Evolutionary conservation across 805 yeast species (phyloP), one percentile per base, ranked within the genome.

Genomic region (Starmerella davenportii): DNA sequence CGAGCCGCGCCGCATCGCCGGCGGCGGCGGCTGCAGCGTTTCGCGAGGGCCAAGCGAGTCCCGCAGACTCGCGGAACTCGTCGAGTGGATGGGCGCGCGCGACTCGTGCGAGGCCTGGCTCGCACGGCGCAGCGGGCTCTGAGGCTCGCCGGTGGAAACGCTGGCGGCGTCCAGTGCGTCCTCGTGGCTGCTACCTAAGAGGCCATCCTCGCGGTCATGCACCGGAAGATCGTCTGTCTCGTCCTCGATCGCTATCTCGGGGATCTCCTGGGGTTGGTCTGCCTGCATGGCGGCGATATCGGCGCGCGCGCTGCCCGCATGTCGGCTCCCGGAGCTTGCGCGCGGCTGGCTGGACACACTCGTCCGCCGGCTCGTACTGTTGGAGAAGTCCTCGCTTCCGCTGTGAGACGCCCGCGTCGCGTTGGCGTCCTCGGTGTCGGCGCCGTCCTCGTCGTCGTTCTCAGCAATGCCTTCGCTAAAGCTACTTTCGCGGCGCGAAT

Each of bases 391-490:
- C 4, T 13, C 25, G n/a, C n/a, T n/a, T n/a, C n/a, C n/a, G n/a
- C n/a, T n/a, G n/a, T n/a, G n/a, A 11, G 7, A 19, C 13, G 13
- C 23, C 25, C 13, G 32, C 13, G 14, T 8, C 13, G 7, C 14
- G 15, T 15, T n/a, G 21, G 8, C 16, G 11, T 4, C 27, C 19
- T 16, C 32, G 17, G n/a, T 25, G 16, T 9, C 37, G 32, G 21
- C 23, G 15, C 18, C 35, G 9, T 13, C 43, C 16, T 40, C 48
- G 25, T 35, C 43, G 4, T 17, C 39, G 19, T 21, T 21, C 16
- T 43, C 51, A 8, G 37, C 41, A 15, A 50, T 53, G 13, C 43
- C 53, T 8, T 39, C 48, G 16, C 49, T 55, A 9, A 46, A 51
- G 33, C 33, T 46, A 7, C 34, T 45, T 7, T 29, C 13, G 9